A percentile compares a stretch with the other conserved stretches of the same genome.
phyloP scores from a whole-genome alignment of 2,329 filamentous ascomycete genomes.

The Chaetomium sp. region DNA sequence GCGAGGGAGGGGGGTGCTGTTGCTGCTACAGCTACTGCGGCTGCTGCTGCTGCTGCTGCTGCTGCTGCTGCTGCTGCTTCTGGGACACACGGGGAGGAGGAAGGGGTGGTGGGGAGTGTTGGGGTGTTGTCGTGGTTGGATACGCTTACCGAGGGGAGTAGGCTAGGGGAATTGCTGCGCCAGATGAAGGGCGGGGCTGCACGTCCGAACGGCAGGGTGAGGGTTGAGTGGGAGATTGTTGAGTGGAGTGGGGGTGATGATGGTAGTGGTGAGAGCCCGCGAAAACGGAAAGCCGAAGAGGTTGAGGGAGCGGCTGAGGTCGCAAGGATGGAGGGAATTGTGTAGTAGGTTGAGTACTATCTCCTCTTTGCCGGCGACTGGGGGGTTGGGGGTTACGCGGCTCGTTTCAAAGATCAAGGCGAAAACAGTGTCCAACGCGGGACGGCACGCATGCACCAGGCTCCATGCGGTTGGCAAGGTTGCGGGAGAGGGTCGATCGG shows the following conservation, averaged over 20 bases:
- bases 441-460: background rate
- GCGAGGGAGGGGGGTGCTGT: background rate
- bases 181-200: conserved; percentile 58
- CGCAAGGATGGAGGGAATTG: conserved; percentile 26
- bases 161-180: conserved; percentile 65
- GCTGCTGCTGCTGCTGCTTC: background rate
- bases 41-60: no score
- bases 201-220: conserved; percentile 58
- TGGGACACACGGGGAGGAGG: conserved; percentile 33
- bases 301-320: conserved; percentile 38
- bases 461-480: background rate
- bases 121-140: conserved; percentile 86
- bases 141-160: conserved; percentile 74
- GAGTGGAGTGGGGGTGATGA: conserved; percentile 64
- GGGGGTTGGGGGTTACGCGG: background rate
- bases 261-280: conserved; percentile 39
- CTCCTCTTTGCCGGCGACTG: background rate
- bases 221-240: conserved; percentile 80
- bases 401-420: background rate
- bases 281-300: conserved; percentile 56
- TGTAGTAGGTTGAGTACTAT: conserved; percentile 6
- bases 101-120: conserved; percentile 55
- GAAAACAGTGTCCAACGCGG: background rate
- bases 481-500: background rate
- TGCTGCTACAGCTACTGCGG: no score